Base-by-base conservation (phyloP, 441 rosid species). In the Populus hybrid region DNA sequence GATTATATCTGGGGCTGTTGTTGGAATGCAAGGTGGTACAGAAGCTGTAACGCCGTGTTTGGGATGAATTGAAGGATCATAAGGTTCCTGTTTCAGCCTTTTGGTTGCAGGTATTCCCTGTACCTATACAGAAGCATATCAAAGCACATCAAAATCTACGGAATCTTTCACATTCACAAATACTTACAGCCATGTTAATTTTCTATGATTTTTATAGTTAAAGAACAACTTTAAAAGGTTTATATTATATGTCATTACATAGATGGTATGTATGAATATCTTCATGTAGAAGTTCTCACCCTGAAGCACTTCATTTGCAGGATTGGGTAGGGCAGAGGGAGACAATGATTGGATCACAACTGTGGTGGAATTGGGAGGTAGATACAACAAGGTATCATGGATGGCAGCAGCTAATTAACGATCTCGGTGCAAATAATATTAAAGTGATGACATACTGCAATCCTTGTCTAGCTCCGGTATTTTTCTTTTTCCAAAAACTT, bases 311-410 rank as follows among this genome's bases (percentile, higher is more conserved):
- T 75, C 26, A 82, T 77, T 21, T 78, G 82, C 81, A 89, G 95
- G 93, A 89, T 69, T 91, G 93, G 95, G 95, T 89, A 59, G 95
- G 93, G 34, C 90, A 85, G 76, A 87, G 93, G 70, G 83, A 87
- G 80, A 91, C 93, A 10, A 24, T 91, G 35, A 84, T 89, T 1
- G 93, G 95, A 67, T 88, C 93, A 36, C 95, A 91, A 69, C 77
- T 91, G 24, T 89, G 95, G 95, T 91, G 95, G 95, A 91, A 91
- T 71, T 91, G 93, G 93, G 95, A 91, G 85, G 93, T 88, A 61
- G 95, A 91, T 79, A 71, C 83, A 11, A 73, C 73, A 71, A 82
- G 90, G 83, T 89, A 91, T 30, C 66, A 72, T 18, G 93, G 90
- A 59, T 91, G 95, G 95, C 73, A 79, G 77, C 84, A 87, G 72